A percentile compares a stretch with the other conserved stretches of the same genome.
These are phyloP conservation scores for Lecanoromycetidae sp. DNA, from an alignment of 2,329 filamentous ascomycete genomes.

Conservation along the genomic window DNA sequence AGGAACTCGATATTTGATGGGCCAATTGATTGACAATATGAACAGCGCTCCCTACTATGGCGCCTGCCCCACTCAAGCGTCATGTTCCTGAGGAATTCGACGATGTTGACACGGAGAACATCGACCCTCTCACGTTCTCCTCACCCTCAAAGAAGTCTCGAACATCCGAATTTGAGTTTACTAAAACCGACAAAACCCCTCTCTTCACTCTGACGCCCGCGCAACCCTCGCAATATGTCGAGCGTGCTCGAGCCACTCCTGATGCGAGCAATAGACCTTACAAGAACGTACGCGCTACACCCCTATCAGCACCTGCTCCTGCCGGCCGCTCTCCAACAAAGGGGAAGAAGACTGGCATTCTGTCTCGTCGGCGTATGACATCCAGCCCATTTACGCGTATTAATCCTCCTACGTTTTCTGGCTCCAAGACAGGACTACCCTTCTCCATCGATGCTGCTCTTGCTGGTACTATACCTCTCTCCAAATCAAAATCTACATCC, in stretches of 20 bases:
- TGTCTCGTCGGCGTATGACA: conserved; percentile 55
- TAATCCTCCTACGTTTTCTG: conserved; percentile 53
- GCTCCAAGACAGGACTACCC: conserved; percentile 43
- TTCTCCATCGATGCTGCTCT: conserved; percentile 80
- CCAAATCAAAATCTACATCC: conserved; percentile 26
- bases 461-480: conserved; percentile 52
- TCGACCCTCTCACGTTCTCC: conserved; percentile 41
- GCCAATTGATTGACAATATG: neutral
- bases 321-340: conserved; percentile 74
- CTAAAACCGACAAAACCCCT: conserved; percentile 10
- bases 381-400: conserved; percentile 51
- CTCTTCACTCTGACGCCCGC: neutral
- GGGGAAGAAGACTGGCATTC: conserved; percentile 54
- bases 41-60: conserved; percentile 20
- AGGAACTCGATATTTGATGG: neutral
- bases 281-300: conserved; percentile 26
- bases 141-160: conserved; percentile 34
- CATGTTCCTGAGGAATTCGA: conserved; percentile 34
- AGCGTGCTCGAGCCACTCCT: neutral
- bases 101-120: conserved; percentile 48
- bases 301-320: conserved; percentile 51
- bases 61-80: conserved; percentile 34
- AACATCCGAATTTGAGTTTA: conserved; percentile 15
- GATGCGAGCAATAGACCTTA: neutral
- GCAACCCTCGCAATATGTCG: conserved; percentile 6